Evolutionary conservation across 768 basidiomycete genomes (phyloP), one percentile per base, ranked within the genome.

Genomic region (Cytidiella melzeri): DNA sequence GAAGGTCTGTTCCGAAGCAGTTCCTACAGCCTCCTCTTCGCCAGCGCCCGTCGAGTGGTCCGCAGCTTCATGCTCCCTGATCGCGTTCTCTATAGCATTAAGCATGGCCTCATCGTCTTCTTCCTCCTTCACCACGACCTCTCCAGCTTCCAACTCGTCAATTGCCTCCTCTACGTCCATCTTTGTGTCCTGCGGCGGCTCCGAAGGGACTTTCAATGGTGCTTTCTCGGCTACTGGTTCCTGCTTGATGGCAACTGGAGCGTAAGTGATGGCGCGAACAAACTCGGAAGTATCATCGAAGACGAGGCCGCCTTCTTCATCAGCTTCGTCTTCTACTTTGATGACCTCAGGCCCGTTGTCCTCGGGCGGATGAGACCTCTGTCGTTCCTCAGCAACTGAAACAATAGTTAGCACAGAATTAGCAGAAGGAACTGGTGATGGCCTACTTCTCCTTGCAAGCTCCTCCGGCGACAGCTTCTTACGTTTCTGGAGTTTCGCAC

Each of bases 231-330:
- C 52, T 25, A 57, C 49, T 19, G 54, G 54, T 38, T 67, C 63
- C 51, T 65, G 64, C 61, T 69, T 69, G 39, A 68, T 55, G 3
- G 59, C 67, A 1, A 76, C 64, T 0, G 84, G 81, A 55, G 81
- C 79, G 54, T 80, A 81, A 1, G 82, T 80, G 41, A 91, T 88
- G 13, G 83, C 83, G 15, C 93, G 83, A 36, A 98, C 90, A 56
- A 99, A 99, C 64, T 97, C 95, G 1, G 92, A 92, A 0, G 95
- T 98, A 57, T 97, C 94, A 61, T 98, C 94, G 54, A 99, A 92
- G 0, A 87, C 88, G 26, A 97, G 72, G 19, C 86, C 87, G 18
- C 66, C 71, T 15, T 68, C 66, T 2, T 67, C 73, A 20, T 73
- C 77, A 4, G 58, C 70, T 1, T 72, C 74, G 28, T 71, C 75